Evolutionary conservation across 2,329 filamentous ascomycete genomes (phyloP), one percentile per base, ranked within the genome.

Genomic region (Fusarium subtropicale): DNA sequence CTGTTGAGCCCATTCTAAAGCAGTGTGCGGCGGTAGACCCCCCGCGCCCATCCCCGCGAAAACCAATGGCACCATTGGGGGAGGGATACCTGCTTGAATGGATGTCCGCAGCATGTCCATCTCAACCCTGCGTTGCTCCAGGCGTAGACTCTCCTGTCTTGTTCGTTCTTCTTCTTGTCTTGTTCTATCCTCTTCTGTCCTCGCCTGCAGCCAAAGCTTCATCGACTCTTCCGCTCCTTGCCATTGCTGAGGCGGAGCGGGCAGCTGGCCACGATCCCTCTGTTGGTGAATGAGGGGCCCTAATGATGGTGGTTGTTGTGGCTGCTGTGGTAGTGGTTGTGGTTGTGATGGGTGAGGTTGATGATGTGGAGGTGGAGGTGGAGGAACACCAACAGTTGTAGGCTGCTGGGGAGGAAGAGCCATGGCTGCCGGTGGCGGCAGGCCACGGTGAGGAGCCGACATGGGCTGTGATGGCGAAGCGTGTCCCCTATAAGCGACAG

Each of bases 81-180:
- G 91, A 12, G 92, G 91, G 52, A 94, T 88, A 13, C 91, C 91
- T 38, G 89, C 88, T 56, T 85, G 84, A 55, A 94, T 78, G 4
- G 91, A 91, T 24, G 91, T 89, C 56, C 86, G 84, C 60, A 94
- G 79, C 80, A 94, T 93, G 46, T 89, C 89, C 75, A 91, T 87
- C 78, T 94, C 92, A 58, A 92, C 85, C 73, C 85, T 90, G 47
- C 91, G 84, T 79, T 92, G 91, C 79, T 94, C 91, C 33, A 93
- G 79, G 28, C 89, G 88, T 44, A 92, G 79, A 33, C 83, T 81
- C 78, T 93, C 92, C 72, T 88, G 87, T 44, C 82, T 82, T 24
- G 86, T 88, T 73, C 86, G 90, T 79, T 93, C 91, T 78, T 93
- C 91, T 78, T 94, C 91, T 79, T 93, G 91, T 76, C 82, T 89